phyloP scores from a whole-genome alignment of 2,329 filamentous ascomycete species.

The Venturiaceae sp. region DNA sequence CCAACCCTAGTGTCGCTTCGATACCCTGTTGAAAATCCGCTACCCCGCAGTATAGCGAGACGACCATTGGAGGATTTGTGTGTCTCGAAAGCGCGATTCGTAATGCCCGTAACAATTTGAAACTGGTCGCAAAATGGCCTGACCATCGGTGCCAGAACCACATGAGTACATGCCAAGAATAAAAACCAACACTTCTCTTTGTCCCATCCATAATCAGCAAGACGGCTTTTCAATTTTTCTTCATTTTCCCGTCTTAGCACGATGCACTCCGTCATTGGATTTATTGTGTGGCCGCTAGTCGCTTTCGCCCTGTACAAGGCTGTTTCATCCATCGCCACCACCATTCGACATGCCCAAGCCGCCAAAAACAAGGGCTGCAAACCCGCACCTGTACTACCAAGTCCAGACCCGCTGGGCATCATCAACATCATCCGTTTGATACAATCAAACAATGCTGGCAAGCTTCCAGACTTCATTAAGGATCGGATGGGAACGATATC shows the following conservation, averaged over 20 bases:
- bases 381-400: constrained; percentile 1
- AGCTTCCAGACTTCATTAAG: not conserved
- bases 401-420: not conserved
- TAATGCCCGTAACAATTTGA: not conserved
- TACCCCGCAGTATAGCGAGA: not conserved
- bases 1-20: not conserved
- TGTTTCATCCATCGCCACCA: not conserved
- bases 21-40: not conserved
- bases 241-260: not conserved
- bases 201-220: too few species aligned
- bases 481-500: not conserved
- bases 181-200: too few species aligned
- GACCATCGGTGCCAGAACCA: not conserved
- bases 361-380: not conserved
- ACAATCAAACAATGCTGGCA: not conserved
- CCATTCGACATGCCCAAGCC: not conserved
- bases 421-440: not conserved
- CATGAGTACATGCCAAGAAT: not conserved
- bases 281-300: not conserved
- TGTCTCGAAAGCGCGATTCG: not conserved
- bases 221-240: too few species aligned
- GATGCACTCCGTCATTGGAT: not conserved
- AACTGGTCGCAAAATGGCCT: not conserved
- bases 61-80: not conserved
- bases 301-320: not conserved